Base-by-base conservation (phyloP, 2,329 filamentous ascomycete species). In the Orbilia oligospora region DNA sequence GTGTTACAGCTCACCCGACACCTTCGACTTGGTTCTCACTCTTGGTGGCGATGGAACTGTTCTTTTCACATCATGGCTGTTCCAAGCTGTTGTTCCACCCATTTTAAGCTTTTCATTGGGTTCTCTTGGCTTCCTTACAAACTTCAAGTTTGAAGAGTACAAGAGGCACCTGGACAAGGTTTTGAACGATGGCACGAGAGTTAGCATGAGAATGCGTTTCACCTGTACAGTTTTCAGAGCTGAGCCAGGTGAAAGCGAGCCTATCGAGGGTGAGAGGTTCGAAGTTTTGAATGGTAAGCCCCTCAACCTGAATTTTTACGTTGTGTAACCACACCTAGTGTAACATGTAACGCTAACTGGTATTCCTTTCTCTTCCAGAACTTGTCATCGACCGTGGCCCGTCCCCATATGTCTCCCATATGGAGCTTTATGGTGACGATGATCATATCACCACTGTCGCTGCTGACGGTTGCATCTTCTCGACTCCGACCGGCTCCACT, bases 121-220 rank as follows among this genome's bases (percentile, higher is more conserved):
- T 30, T 94, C 91, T 82, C 88, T 97, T 20, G 93, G 93, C n/a
- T 97, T 97, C 86, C 87, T 97, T 82, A 97, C 93, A 1, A 94
- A 90, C 75, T 97, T 96, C 83, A 90, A 94, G 83, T 99, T 96
- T 83, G 90, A 93, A 79, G 89, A 91, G 81, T 97, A 97, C 87
- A 94, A 93, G 85, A 88, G 92, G 76, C 93, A 97, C 83, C 88
- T 99, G 38, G 91, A 93, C 85, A 91, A 90, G 68, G 89, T 98
- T 81, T 97, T 99, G 94, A 94, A 94, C 78, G 93, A 97, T 72
- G 96, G 96, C 71, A 98, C 99, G 95, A 92, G 95, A 68, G 95
- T 98, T 78, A 98, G 97, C 83, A 87, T 99, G 81, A 93, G 96
- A 81, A 99, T 99, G 96, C 92, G 96, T 80, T 99, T 99, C 85